A percentile compares a stretch with the other conserved stretches of the same genome.
Conservation (phyloP, 106 monocot species). For the Xerophyta viscosa region DNA sequence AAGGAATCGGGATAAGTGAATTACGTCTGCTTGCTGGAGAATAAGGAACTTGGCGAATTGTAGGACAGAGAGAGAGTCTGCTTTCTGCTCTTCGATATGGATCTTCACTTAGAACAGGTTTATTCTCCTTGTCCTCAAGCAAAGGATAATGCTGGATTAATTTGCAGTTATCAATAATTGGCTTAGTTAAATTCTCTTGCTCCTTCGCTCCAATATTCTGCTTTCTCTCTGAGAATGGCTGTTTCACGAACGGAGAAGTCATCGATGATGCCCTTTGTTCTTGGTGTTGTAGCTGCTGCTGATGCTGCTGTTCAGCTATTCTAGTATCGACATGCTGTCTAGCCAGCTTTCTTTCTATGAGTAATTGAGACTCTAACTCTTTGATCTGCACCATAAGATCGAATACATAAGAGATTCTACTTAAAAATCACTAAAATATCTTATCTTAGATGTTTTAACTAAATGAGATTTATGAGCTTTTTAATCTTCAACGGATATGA, state of each 20-base stretch:
- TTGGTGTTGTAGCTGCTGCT: conserved; percentile 41
- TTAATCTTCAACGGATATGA: too few relatives aligned
- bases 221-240: conserved; percentile 19
- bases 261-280: not conserved
- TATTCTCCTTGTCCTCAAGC: conserved; percentile 66
- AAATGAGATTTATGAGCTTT: too few relatives aligned
- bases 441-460: too few relatives aligned
- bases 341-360: conserved; percentile 74
- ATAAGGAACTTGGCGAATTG: conserved; percentile 3
- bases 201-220: conserved; percentile 24
- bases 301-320: conserved; percentile 57
- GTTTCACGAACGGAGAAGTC: not conserved
- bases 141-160: conserved; percentile 13
- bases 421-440: too few relatives aligned
- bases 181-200: conserved; percentile 3
- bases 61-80: conserved; percentile 26
- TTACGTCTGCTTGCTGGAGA: conserved; percentile 27
- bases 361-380: conserved; percentile 79
- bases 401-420: too few relatives aligned
- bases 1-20: conserved; percentile 51
- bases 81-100: conserved; percentile 13
- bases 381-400: conserved; percentile 25
- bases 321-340: conserved; percentile 76
- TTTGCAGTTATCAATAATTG: conserved; percentile 19
- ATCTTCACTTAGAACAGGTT: conserved; percentile 27